Conservation (phyloP, 2,329 filamentous ascomycete species). For the Phyllosticta citribraziliensis region DNA sequence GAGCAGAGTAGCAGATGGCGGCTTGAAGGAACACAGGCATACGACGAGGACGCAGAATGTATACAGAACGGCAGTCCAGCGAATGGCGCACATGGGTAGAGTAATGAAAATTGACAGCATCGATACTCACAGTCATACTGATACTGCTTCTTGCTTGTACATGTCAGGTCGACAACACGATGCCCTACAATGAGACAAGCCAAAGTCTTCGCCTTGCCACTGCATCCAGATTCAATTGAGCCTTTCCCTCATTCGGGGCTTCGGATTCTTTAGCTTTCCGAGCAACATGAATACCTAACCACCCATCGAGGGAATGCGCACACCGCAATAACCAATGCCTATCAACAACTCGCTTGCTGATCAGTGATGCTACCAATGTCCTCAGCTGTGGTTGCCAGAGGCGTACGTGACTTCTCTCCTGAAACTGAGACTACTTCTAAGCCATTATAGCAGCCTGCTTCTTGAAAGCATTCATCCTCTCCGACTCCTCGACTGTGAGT, state of each 20-base stretch:
- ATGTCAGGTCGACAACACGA: background rate
- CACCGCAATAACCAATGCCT: no score
- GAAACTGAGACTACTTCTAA: slow-evolving; percentile 32
- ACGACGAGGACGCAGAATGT: background rate
- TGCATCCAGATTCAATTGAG: no score
- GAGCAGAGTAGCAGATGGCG: background rate
- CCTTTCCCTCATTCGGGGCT: no score
- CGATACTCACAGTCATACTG: background rate
- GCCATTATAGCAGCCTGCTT: slow-evolving; percentile 34
- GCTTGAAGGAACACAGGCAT: background rate
- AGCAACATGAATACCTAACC: no score
- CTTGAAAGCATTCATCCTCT: slow-evolving; percentile 32
- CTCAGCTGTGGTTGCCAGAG: background rate
- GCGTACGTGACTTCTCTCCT: slow-evolving; percentile 29
- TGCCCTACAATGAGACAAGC: background rate
- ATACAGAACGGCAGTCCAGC: background rate
- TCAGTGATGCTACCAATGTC: no score
- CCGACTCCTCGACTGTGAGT: slow-evolving; percentile 29
- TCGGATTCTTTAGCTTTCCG: no score
- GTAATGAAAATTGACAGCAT: background rate
- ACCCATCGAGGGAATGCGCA: no score
- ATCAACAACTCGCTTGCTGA: no score
- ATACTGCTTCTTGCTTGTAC: background rate
- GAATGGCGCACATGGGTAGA: background rate
- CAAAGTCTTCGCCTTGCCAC: no score